Conservation (phyloP, 441 rosid genomes). For the Erodium moschatum region DNA sequence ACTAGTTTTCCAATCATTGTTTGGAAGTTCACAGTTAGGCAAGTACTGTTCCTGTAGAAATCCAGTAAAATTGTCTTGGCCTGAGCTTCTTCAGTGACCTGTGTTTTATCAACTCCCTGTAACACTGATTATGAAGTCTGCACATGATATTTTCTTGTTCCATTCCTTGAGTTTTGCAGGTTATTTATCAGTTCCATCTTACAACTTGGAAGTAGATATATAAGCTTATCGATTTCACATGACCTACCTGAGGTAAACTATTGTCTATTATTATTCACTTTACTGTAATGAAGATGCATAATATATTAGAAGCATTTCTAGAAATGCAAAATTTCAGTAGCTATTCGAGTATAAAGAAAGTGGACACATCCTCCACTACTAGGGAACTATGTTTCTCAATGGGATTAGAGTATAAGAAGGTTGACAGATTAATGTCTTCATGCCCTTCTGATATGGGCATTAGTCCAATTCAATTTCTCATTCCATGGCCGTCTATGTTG, state of each 20-base stretch:
- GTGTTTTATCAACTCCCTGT: neutral
- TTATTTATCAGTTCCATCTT: neutral
- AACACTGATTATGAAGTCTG: neutral
- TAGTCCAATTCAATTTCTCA: constrained; percentile 7
- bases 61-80: neutral
- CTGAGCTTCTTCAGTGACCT: neutral
- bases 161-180: too few relatives aligned
- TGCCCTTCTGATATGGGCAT: constrained; percentile 14
- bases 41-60: neutral
- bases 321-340: neutral
- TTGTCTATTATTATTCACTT: neutral
- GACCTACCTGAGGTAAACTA: neutral
- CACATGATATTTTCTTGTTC: neutral
- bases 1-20: neutral
- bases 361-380: neutral
- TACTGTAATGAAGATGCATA: neutral
- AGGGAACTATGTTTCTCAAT: neutral
- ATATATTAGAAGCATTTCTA: neutral
- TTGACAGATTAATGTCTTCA: neutral
- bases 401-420: neutral
- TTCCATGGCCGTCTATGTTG: constrained; percentile 16
- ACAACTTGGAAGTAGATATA: neutral
- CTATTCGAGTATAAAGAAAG: neutral
- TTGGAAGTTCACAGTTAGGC: neutral
- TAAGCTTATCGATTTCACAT: neutral